phyloP scores from a whole-genome alignment of 228 moss, liverwort and hornwort genomes.

The Sphagnum magellanicum region DNA sequence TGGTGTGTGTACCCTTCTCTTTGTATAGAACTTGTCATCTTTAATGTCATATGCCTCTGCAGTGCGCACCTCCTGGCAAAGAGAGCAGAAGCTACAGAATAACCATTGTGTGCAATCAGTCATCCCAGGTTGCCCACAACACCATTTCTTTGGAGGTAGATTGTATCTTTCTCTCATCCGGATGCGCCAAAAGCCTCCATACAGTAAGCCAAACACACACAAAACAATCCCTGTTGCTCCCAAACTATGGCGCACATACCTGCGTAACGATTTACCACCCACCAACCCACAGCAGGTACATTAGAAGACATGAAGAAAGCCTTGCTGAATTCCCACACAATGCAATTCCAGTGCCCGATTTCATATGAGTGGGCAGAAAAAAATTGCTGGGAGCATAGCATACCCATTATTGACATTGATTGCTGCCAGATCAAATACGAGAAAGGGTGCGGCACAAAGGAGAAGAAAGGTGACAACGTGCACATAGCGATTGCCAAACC shows the following conservation, averaged over 20 bases:
- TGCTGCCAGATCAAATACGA: constrained; percentile 91
- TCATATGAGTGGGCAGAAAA: no score
- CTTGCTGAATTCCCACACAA: no score
- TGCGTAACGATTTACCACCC: constrained; percentile 2
- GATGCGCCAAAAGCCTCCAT: constrained; percentile 93
- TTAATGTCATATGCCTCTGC: constrained; percentile 73
- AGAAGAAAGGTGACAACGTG: constrained; percentile 85
- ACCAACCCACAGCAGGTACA: no score
- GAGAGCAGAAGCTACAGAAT: constrained; percentile 75
- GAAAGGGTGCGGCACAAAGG: constrained; percentile 72
- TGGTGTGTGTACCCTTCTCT: constrained; percentile 3
- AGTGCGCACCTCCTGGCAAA: constrained; percentile 96
- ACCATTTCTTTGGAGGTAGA: constrained; percentile 50
- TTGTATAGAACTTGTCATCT: constrained; percentile 72
- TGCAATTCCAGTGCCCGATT: no score
- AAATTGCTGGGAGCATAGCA: not conserved
- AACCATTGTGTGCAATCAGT: constrained; percentile 90
- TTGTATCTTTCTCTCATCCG: constrained; percentile 75
- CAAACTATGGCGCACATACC: constrained; percentile 46
- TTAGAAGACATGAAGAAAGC: no score
- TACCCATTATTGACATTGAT: constrained; percentile 68
- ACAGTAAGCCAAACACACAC: constrained; percentile 74
- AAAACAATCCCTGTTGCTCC: constrained; percentile 62
- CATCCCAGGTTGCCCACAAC: constrained; percentile 57
- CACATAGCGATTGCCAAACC: constrained; percentile 89